phyloP scores from a whole-genome alignment of 768 basidiomycete genomes.

The Cytidiella melzeri region DNA sequence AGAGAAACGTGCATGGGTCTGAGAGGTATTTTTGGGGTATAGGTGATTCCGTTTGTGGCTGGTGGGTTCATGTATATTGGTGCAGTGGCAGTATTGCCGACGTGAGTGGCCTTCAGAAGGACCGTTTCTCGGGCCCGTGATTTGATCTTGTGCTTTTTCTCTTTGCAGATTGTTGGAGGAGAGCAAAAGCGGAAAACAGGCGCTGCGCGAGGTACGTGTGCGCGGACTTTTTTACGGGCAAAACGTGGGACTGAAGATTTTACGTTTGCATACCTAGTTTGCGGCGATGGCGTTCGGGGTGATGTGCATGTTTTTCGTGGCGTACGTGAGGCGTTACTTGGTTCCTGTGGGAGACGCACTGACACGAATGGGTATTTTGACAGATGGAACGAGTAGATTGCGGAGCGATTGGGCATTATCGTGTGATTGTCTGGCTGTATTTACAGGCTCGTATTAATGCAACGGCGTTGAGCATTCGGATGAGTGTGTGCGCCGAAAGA shows the following conservation, averaged over 20 bases:
- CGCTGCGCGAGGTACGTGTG: slow-evolving; percentile 78
- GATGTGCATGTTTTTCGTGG: slow-evolving; percentile 85
- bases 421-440: slow-evolving; percentile 1
- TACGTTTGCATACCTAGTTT: slow-evolving; percentile 54
- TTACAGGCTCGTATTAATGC: too few species aligned
- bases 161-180: slow-evolving; percentile 67
- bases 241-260: slow-evolving; percentile 13
- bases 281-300: slow-evolving; percentile 90
- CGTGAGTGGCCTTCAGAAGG: slow-evolving; percentile 67
- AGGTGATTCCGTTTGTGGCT: slow-evolving; percentile 88
- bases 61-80: slow-evolving; percentile 94
- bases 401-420: not conserved
- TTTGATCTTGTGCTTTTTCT: slow-evolving; percentile 7
- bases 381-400: slow-evolving; percentile 74
- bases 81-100: slow-evolving; percentile 85
- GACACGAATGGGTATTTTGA: too few species aligned
- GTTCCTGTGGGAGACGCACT: too few species aligned
- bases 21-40: slow-evolving; percentile 10
- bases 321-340: slow-evolving; percentile 58
- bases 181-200: slow-evolving; percentile 82
- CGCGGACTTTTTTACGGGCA: too few species aligned
- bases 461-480: too few species aligned
- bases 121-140: slow-evolving; percentile 10
- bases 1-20: too few species aligned
- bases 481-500: too few species aligned